Base-by-base conservation (phyloP, 2,329 filamentous ascomycete species). In the Trichoderma atroviride region DNA sequence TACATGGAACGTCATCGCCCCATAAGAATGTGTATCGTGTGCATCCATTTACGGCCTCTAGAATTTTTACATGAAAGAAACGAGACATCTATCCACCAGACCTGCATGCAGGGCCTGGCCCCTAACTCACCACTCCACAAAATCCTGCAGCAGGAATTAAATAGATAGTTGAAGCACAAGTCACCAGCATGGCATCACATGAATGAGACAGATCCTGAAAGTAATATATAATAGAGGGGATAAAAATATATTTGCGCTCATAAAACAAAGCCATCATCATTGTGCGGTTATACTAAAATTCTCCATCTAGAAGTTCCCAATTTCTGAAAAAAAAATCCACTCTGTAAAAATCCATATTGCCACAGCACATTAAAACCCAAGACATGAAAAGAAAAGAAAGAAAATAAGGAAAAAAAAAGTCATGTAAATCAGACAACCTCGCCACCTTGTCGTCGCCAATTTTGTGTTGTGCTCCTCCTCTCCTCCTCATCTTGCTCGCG, bases 251-350 rank as follows among this genome's bases (percentile, higher is more conserved):
- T 68, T 68, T 11, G 57, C 67, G 69, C 69, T 70, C 69, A 35
- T 70, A 43, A 68, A 47, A 19, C 19, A 9, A 70, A 68, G 35
- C 63, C 69, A 68, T 70, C 69, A 68, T 70, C 69, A 66, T 70
- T 68, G 65, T 57, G 63, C 37, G 58, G 24, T 69, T 69, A 55
- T 69, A 69, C 43, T 62, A 65, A 65, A 56, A 55, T 55, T 50
- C 40, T 70, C 59, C 60, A 69, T 70, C 60, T 65, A 69, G 43
- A 33, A 60, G 29, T 68, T 43, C 65, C 65, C 53, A 58, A 64
- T 56, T 24, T 64, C 61, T 52, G 40, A 66, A 50, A 50, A 27
- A 27, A 62, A 47, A 62, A 50, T 4, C n/a, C 56, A 52, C 43
- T 22, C 60, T 64, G 61, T 65, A 59, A 52, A 50, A 59, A 37